A percentile compares a stretch with the other conserved stretches of the same genome.
phyloP scores from a whole-genome alignment of 805 yeast species.

The Maudiozyma turicensis region DNA sequence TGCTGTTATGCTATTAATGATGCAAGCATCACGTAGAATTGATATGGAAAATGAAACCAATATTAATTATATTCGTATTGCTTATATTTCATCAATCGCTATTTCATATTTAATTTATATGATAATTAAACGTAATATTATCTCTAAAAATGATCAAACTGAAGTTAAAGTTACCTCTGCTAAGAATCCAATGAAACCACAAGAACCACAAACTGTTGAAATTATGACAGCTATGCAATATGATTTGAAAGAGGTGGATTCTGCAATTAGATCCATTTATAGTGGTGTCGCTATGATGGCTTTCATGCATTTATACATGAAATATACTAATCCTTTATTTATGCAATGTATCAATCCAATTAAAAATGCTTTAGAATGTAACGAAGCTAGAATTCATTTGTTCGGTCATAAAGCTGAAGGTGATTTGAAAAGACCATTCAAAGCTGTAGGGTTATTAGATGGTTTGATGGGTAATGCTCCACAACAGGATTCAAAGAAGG shows the following conservation, averaged over 20 bases:
- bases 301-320: conserved; percentile 95
- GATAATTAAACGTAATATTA: conserved; percentile 49
- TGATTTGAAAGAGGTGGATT: conserved; percentile 77
- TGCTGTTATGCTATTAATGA: conserved; percentile 87
- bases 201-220: conserved; percentile 82
- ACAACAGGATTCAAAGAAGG: neutral
- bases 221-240: conserved; percentile 88
- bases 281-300: conserved; percentile 95
- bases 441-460: conserved; percentile 73
- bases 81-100: conserved; percentile 57
- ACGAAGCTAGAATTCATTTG: conserved; percentile 83
- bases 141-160: conserved; percentile 77
- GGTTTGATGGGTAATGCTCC: conserved; percentile 17
- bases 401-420: conserved; percentile 77
- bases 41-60: conserved; percentile 79
- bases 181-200: conserved; percentile 59
- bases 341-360: conserved; percentile 89
- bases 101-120: conserved; percentile 59
- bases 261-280: conserved; percentile 72
- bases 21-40: conserved; percentile 85
- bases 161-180: conserved; percentile 84
- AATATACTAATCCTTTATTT: conserved; percentile 91
- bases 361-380: conserved; percentile 81
- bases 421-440: conserved; percentile 94
- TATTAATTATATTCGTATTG: conserved; percentile 65